Conservation (phyloP, 164 flowering plant species). For the Taxillus chinensis region DNA sequence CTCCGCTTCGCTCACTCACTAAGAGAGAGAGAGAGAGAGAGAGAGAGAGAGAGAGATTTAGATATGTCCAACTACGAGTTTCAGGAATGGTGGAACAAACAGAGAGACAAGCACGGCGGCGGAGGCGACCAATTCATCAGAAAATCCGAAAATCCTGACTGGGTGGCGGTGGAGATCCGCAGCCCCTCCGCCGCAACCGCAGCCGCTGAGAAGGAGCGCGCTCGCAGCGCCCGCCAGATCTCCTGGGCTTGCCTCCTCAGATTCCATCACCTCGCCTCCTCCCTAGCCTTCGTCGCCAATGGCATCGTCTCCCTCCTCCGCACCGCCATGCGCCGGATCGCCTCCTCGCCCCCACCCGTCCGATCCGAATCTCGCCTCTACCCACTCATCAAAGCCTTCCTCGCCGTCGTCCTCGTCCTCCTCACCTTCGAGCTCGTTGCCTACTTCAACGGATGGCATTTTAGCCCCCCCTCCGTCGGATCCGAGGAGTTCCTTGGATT, state of each 20-base stretch:
- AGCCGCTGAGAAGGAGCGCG: conserved; percentile 31
- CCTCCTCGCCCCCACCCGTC: conserved; percentile 7
- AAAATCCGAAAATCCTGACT: conserved; percentile 18
- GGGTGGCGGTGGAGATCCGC: conserved; percentile 32
- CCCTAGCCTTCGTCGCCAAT: conserved; percentile 29
- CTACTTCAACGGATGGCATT: conserved; percentile 90
- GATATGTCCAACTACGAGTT: conserved; percentile 47
- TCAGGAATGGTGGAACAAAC: conserved; percentile 94
- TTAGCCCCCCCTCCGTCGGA: conserved; percentile 46
- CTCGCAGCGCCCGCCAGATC: conserved; percentile 65
- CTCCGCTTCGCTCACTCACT: no score
- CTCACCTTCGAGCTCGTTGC: conserved; percentile 66
- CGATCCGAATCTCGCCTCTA: conserved; percentile 40
- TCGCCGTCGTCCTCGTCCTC: conserved; percentile 33
- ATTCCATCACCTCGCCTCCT: conserved; percentile 41
- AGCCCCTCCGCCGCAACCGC: conserved; percentile 28
- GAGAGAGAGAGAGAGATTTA: no score
- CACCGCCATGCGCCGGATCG: conserved; percentile 54
- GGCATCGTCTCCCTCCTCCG: conserved; percentile 32
- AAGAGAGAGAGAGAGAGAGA: no score
- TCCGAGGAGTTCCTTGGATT: conserved; percentile 35
- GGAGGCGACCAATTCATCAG: conserved; percentile 13
- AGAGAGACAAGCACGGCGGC: conserved; percentile 23
- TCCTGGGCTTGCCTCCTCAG: conserved; percentile 44
- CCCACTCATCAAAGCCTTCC: conserved; percentile 38